Percentiles rank a stretch among this genome's conserved stretches.
Evolutionary conservation across 1,284 basidiomycete species (phyloP).

Genomic region (Ganoderma resinaceum): DNA sequence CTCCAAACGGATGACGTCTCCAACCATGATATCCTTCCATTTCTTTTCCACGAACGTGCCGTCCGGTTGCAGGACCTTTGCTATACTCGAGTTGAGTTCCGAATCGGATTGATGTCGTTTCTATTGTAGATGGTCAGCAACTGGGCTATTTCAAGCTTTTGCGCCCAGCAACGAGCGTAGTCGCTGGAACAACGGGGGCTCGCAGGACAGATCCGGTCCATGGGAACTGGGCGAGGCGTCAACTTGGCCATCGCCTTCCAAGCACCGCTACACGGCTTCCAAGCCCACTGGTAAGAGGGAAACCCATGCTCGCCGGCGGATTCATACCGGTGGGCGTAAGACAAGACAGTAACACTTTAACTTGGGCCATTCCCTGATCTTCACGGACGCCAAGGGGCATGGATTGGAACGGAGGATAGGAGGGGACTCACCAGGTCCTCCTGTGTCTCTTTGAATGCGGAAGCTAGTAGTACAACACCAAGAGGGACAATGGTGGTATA

Average conservation of each 20-base stretch:
- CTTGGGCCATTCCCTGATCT: background rate
- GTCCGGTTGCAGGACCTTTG: constrained; percentile 78
- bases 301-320: background rate
- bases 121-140: constrained; percentile 44
- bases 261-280: background rate
- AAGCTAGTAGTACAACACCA: constrained; percentile 88
- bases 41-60: constrained; percentile 78
- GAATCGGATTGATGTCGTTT: constrained; percentile 97
- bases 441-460: constrained; percentile 96
- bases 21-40: constrained; percentile 92
- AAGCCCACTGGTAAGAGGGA: background rate
- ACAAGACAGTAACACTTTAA: background rate
- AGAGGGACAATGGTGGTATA: constrained; percentile 98
- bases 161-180: constrained; percentile 1
- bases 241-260: background rate
- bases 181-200: background rate
- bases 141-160: background rate
- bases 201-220: background rate
- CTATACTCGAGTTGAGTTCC: constrained; percentile 86
- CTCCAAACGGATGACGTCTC: constrained; percentile 92
- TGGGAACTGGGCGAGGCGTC: background rate
- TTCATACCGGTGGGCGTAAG: background rate
- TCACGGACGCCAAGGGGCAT: too few relatives aligned
- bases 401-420: constrained; percentile 30
- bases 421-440: constrained; percentile 80